Conservation (phyloP, 2,329 filamentous ascomycete genomes). For the Shiraia sp. region DNA sequence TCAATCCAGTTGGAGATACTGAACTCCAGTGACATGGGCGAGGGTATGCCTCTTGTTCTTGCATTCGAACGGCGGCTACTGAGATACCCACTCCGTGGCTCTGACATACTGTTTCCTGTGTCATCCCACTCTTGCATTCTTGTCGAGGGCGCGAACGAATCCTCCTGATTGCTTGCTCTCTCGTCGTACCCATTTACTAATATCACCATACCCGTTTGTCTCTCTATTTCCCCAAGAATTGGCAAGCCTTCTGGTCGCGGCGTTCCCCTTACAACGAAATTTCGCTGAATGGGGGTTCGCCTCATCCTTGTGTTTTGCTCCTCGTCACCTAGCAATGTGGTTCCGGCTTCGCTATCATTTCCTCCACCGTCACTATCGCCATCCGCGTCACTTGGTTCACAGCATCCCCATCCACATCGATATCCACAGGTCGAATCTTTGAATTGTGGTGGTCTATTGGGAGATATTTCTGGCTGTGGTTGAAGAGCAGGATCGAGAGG, state of each 20-base stretch:
- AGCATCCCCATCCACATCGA: conserved; percentile 27
- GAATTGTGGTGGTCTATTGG: conserved; percentile 22
- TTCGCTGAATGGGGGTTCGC: neutral
- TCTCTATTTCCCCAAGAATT: conserved; percentile 12
- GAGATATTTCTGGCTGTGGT: conserved; percentile 8
- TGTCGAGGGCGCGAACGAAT: too few relatives aligned
- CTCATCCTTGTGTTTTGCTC: conserved; percentile 6
- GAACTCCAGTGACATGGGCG: conserved; percentile 10
- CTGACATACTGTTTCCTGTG: too few relatives aligned
- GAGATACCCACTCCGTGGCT: too few relatives aligned
- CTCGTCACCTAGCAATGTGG: conserved; percentile 3
- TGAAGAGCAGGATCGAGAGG: neutral
- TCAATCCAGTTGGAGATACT: conserved; percentile 21
- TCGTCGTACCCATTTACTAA: conserved; percentile 20
- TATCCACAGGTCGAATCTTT: conserved; percentile 28
- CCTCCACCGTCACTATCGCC: conserved; percentile 15
- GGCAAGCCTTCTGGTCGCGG: conserved; percentile 13
- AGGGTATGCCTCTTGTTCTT: too few relatives aligned
- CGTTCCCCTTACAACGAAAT: neutral
- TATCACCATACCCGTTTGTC: conserved; percentile 15
- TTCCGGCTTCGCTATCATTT: conserved; percentile 6
- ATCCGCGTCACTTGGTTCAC: conserved; percentile 8
- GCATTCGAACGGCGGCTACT: too few relatives aligned
- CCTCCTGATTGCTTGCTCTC: too few relatives aligned
- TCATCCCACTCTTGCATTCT: too few relatives aligned